phyloP scores from a whole-genome alignment of 345 rosid species.

The Populus ilicifolia region DNA sequence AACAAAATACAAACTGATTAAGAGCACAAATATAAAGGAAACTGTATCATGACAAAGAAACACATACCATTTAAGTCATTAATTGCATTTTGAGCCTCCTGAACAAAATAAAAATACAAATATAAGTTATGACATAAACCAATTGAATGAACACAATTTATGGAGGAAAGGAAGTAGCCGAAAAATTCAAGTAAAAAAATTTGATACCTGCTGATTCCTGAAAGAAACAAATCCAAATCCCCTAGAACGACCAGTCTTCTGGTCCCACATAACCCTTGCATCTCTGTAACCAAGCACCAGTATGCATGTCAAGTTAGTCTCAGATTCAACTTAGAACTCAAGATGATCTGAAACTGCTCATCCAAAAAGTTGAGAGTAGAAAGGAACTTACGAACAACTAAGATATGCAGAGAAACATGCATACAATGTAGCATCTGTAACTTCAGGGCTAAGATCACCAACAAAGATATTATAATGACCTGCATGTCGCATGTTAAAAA shows the following conservation, averaged over 20 bases:
- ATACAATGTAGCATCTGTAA: slow-evolving; percentile 35
- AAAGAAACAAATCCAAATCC: slow-evolving; percentile 98
- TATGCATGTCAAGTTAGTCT: background rate
- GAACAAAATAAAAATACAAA: slow-evolving; percentile 13
- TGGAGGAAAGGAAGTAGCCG: background rate
- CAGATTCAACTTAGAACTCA: background rate
- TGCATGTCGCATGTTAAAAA: background rate
- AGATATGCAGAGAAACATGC: slow-evolving; percentile 30
- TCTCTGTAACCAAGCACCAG: slow-evolving; percentile 2
- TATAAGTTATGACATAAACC: background rate
- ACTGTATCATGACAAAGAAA: background rate
- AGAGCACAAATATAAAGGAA: background rate
- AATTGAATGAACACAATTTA: background rate
- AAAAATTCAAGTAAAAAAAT: background rate
- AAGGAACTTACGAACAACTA: slow-evolving; percentile 26
- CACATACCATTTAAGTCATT: slow-evolving; percentile 80
- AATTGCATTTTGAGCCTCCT: slow-evolving; percentile 96
- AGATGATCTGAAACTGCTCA: too few species aligned
- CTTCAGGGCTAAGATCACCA: slow-evolving; percentile 40
- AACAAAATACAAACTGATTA: background rate
- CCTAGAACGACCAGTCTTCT: slow-evolving; percentile 96
- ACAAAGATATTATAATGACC: slow-evolving; percentile 35
- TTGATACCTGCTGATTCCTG: slow-evolving; percentile 72
- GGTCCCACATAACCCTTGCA: slow-evolving; percentile 96
- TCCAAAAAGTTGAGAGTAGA: background rate